A percentile compares a stretch with the other conserved stretches of the same genome.
Conservation (phyloP, 805 yeast species). For the Blastobotrys mokoenaii region DNA sequence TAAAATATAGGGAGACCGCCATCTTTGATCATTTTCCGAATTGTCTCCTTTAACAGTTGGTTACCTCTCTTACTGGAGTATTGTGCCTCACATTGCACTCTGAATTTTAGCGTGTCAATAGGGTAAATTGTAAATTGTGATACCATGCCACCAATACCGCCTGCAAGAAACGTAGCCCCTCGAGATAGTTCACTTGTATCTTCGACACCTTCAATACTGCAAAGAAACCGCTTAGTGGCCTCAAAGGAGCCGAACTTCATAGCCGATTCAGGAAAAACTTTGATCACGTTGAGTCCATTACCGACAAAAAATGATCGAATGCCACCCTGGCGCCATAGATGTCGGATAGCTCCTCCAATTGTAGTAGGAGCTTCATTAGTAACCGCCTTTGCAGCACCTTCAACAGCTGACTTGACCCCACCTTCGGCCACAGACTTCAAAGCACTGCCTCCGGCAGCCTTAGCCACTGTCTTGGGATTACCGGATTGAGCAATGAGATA, state of each 20-base stretch:
- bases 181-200: conserved; percentile 66
- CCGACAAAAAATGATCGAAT: conserved; percentile 85
- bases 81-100: conserved; percentile 86
- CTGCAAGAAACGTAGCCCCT: conserved; percentile 77
- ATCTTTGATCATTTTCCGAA: conserved; percentile 64
- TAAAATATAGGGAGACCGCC: conserved; percentile 79
- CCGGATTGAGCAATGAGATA: conserved; percentile 81
- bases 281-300: conserved; percentile 84
- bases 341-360: conserved; percentile 66
- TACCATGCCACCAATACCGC: conserved; percentile 93
- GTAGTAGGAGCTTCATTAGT: conserved; percentile 33
- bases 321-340: conserved; percentile 85
- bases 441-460: conserved; percentile 1
- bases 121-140: conserved; percentile 94
- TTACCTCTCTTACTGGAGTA: conserved; percentile 56
- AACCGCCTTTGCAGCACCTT: conserved; percentile 1
- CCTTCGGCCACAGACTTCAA: not conserved
- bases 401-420: conserved; percentile 5
- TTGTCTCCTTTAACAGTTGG: conserved; percentile 53
- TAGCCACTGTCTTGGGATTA: conserved; percentile 4
- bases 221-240: conserved; percentile 66
- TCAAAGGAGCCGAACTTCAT: conserved; percentile 96
- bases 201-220: conserved; percentile 64
- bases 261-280: conserved; percentile 95
- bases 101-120: conserved; percentile 85